These are phyloP conservation scores for Nemania sp. DNA, from an alignment of 2,329 filamentous ascomycete species.

Conservation along the genomic window DNA sequence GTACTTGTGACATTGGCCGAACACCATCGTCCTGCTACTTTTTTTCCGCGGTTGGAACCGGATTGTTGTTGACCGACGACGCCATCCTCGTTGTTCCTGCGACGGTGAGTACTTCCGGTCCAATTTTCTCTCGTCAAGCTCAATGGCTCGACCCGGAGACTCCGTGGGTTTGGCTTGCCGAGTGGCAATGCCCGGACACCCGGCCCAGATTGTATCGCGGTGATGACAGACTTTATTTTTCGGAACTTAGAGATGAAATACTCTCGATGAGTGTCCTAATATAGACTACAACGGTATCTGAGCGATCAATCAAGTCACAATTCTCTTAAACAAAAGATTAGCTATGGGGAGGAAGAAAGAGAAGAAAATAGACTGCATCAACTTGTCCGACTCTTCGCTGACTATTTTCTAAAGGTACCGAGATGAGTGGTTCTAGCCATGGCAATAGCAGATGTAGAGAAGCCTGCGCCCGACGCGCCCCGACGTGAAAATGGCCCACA, in stretches of 20 bases:
- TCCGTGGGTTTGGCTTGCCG: not conserved
- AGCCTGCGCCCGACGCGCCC: slow-evolving; percentile 27
- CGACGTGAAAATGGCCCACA: slow-evolving; percentile 15
- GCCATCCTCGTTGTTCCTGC: not conserved
- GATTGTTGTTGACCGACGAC: not conserved
- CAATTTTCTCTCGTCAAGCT: not conserved
- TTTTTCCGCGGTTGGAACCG: not conserved
- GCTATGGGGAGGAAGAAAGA: not conserved
- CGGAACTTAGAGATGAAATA: slow-evolving; percentile 63
- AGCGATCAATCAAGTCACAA: slow-evolving; percentile 51
- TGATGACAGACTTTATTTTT: slow-evolving; percentile 65
- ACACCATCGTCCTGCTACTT: not conserved
- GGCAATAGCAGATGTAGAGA: slow-evolving; percentile 43
- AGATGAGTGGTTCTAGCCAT: slow-evolving; percentile 49
- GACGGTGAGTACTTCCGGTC: slow-evolving; percentile 18
- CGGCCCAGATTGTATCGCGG: slow-evolving; percentile 41
- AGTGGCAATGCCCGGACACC: not conserved
- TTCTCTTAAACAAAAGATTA: not conserved
- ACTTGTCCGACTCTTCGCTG: not conserved
- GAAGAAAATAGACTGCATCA: not conserved
- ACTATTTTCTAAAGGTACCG: slow-evolving; percentile 42
- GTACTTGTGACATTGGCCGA: not conserved
- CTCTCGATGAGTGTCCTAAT: slow-evolving; percentile 67
- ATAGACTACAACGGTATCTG: slow-evolving; percentile 99
- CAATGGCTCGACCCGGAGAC: not conserved